Conservation (phyloP, 176 grass and related monocot species). For the sorghum (Sorghum bicolor) region Sorghum_bicolor_NCBIv3 NC_012879.2:2846501-2847000, state of each 20-base stretch:
- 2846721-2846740: conserved; percentile 69
- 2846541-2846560: not conserved
- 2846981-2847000: not conserved
- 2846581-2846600: not conserved
- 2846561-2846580: not conserved
- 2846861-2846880: not conserved
- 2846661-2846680: conserved; percentile 74
- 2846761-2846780: not conserved
- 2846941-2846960: not conserved
- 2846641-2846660: conserved; percentile 84
- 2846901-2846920: not conserved
- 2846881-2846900: not conserved
- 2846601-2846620: conserved; percentile 19
- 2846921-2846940: not conserved
- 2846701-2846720: conserved; percentile 97
- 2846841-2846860: not conserved
- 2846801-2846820: not conserved
- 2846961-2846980: not conserved
- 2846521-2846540: not conserved
- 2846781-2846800: not conserved
- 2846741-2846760: not conserved
- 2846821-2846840: not conserved
- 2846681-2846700: conserved; percentile 77
- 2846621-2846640: conserved; percentile 35
- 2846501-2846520: not conserved